Base-by-base conservation (phyloP, 1,284 basidiomycete genomes). In the Chalciporus sp. region DNA sequence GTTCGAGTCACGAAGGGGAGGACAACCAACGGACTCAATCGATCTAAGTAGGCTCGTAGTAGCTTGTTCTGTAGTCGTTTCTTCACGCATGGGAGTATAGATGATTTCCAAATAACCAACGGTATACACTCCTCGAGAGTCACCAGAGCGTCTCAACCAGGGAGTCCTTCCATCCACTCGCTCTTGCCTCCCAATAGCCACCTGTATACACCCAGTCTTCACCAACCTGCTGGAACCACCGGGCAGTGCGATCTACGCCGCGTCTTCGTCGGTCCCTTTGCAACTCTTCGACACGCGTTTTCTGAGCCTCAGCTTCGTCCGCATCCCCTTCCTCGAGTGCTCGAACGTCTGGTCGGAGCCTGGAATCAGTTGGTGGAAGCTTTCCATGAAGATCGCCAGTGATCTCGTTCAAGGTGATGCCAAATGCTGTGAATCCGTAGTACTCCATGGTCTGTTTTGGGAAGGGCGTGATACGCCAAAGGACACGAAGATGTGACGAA, bases 301-400 rank as follows among this genome's bases (percentile, higher is more conserved):
- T 97, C 64, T 90, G 80, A 47, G 71, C 71, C 64, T 97, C 94
- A 2, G 94, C 94, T 44, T 76, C 64, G 55, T 93, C 87, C 2
- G 91, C 69, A 44, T 90, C 74, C 11, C 94, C 94, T 58, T 90
- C 83, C 70, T 97, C 95, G 42, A 95, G 76, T 4, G 92, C 91
- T 28, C 89, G 77, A 50, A 96, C 90, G 72, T 97, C 94, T 1
- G 94, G 91, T 33, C 94, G 81, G 55, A 84, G 76, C 29, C 95
- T 82, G 8, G 94, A 94, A 68, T 97, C 95, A 1, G 94, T 95
- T 0, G 85, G 83, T 1, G 94, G 90, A 7, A 96, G 70, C 56
- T 80, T 81, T 5, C 78, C 82, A 53, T 82, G 75, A 17, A 94
- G 71, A 64, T 93, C 88, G 42, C 74, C 73, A 5, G 88, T 87